phyloP scores from a whole-genome alignment of 139 green algal species.

The Raphidocelis subcapitata region DNA sequence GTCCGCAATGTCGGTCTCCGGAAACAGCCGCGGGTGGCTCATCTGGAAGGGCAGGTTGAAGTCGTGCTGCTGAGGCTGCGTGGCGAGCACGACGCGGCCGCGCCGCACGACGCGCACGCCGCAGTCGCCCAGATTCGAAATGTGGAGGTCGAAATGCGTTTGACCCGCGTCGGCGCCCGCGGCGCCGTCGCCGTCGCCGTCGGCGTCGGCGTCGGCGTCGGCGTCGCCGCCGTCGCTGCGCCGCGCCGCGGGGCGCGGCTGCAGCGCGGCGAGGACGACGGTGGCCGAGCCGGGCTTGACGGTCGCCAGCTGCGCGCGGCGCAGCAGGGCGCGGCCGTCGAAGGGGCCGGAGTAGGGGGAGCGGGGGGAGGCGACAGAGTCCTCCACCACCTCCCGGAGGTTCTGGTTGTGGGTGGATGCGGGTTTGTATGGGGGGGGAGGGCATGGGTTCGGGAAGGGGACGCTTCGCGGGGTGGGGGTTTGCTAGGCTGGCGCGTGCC shows the following conservation, averaged over 20 bases:
- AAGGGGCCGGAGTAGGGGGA: not conserved
- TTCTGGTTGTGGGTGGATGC: no score
- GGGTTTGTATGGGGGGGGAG: no score
- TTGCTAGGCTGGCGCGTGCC: no score
- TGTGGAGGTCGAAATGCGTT: conserved; percentile 48
- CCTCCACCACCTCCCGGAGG: no score
- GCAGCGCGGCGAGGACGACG: conserved; percentile 30
- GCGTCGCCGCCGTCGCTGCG: no score
- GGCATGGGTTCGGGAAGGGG: no score
- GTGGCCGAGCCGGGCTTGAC: conserved; percentile 38
- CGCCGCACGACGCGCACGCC: conserved; percentile 65
- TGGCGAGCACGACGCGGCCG: conserved; percentile 64
- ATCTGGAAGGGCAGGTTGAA: conserved; percentile 98
- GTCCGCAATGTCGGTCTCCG: conserved; percentile 59
- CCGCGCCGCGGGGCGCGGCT: no score
- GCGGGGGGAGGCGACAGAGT: no score
- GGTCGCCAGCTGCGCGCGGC: conserved; percentile 42
- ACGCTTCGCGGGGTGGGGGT: no score
- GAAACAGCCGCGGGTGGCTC: conserved; percentile 53
- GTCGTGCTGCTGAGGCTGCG: conserved; percentile 84
- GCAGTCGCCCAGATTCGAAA: conserved; percentile 84
- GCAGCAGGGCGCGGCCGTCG: conserved; percentile 42
- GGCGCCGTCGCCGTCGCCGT: conserved; percentile 25
- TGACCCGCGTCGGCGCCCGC: conserved; percentile 11
- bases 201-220: not conserved